Evolutionary conservation across 192 early-diverging fungal genomes (phyloP), one percentile per base, ranked within the genome.

Genomic region (Mortierella claussenii): DNA sequence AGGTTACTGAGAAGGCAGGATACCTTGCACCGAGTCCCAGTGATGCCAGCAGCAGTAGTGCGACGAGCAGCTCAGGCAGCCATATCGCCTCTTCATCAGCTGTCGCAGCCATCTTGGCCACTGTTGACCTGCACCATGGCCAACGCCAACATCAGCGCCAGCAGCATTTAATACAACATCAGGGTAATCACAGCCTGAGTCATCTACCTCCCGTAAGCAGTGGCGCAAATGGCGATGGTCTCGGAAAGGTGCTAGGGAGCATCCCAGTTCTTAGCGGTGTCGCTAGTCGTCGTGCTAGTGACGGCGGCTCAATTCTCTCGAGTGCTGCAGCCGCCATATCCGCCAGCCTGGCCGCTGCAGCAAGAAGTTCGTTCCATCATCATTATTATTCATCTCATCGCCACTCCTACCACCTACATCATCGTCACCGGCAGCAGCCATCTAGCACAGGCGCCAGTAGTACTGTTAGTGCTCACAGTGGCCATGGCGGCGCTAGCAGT

Each of bases 251-350:
- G n/a, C n/a, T n/a, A n/a, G n/a, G n/a, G n/a, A n/a, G n/a, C n/a
- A n/a, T n/a, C n/a, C n/a, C n/a, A 23, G 43, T 21, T 7, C 62
- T 55, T 1, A 63, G 60, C 3, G 28, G 24, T 7, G 28, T 52
- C 0, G 55, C 53, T 20, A 17, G 26, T 23, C 50, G 73, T 15
- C 73, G 73, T 28, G 73, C 73, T 23, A 76, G 73, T 44, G 73
- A 76, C 31, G 73, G 73, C 6, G 73, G 73, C 3, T 76, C 73
- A 2, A 67, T 76, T 36, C 53, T 76, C 1, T 76, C 64, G 4
- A 62, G 45, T n/a, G 65, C 73, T 10, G 73, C 73, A 20, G 73
- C 65, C 9, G 73, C 65, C 12, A 28, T 76, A 1, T 45, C 73
- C 1, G 51, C 57, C n/a, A 67, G 70, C n/a, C 30, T 65, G 4